A percentile compares a stretch with the other conserved stretches of the same genome.
Conservation (phyloP, 768 basidiomycete species). For the Leccinellum rugosiceps region DNA sequence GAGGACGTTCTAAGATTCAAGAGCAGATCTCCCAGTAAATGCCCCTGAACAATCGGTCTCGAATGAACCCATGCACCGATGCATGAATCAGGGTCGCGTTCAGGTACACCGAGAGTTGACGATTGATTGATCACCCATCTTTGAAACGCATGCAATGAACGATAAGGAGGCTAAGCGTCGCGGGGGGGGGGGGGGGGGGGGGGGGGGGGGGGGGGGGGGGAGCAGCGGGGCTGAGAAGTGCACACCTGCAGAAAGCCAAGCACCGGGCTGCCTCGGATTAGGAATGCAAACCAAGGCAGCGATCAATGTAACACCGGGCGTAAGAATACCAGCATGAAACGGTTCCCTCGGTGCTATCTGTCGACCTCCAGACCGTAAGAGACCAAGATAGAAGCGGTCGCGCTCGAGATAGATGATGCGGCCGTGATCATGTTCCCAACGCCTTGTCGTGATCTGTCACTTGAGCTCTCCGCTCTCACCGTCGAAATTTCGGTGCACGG, state of each 20-base stretch:
- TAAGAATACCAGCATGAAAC: constrained; percentile 15
- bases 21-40: constrained; percentile 15
- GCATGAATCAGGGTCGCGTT: constrained; percentile 27
- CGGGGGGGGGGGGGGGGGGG: no score
- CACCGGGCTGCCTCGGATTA: background rate
- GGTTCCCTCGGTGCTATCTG: constrained; percentile 2
- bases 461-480: constrained; percentile 12
- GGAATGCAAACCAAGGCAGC: constrained; percentile 6
- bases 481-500: constrained; percentile 2
- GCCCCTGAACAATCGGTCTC: constrained; percentile 19
- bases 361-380: constrained; percentile 2
- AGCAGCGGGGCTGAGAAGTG: background rate
- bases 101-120: constrained; percentile 16
- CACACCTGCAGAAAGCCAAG: background rate
- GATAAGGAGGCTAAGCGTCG: background rate
- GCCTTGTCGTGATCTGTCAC: background rate
- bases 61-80: constrained; percentile 20
- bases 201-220: background rate
- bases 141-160: background rate
- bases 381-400: constrained; percentile 13
- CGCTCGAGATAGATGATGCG: constrained; percentile 9
- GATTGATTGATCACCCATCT: constrained; percentile 15
- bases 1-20: constrained; percentile 16
- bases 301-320: constrained; percentile 9
- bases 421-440: constrained; percentile 9